Conservation (phyloP, 2,329 filamentous ascomycete species). For the Verticillium dahliae region DNA sequence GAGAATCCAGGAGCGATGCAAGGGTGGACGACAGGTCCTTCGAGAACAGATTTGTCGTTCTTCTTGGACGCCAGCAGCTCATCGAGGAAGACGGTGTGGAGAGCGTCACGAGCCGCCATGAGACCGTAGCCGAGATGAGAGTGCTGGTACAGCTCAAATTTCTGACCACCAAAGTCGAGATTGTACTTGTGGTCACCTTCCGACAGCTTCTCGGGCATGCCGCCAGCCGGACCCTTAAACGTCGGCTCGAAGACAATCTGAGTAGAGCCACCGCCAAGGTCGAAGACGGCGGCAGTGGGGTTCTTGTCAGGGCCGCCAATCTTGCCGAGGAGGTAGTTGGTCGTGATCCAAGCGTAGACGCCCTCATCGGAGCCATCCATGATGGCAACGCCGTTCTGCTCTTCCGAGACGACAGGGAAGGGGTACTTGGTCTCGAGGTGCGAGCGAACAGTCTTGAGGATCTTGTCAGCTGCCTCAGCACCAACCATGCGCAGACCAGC, state of each 20-base stretch:
- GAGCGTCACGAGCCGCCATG: constrained; percentile 85
- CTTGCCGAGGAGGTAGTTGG: constrained; percentile 96
- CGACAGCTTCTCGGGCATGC: constrained; percentile 77
- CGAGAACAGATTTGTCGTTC: constrained; percentile 59
- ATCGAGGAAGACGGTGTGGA: constrained; percentile 71
- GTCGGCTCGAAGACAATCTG: constrained; percentile 98
- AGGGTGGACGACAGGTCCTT: constrained; percentile 69
- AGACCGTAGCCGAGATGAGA: constrained; percentile 95
- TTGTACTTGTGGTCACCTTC: constrained; percentile 95
- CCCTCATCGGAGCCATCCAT: constrained; percentile 98
- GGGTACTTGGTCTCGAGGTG: constrained; percentile 86
- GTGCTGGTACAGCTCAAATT: constrained; percentile 95
- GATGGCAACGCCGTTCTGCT: constrained; percentile 83
- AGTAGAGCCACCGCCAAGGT: constrained; percentile 92
- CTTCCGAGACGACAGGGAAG: constrained; percentile 84
- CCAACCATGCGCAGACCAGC: constrained; percentile 88
- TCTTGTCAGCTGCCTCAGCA: constrained; percentile 70
- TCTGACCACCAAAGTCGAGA: constrained; percentile 80
- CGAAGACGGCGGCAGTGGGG: constrained; percentile 89
- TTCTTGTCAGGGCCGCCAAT: constrained; percentile 88
- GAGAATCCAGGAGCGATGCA: constrained; percentile 79
- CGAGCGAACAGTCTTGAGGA: constrained; percentile 75
- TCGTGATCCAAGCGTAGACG: constrained; percentile 98
- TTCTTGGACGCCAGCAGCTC: constrained; percentile 61
- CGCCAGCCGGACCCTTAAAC: constrained; percentile 69